phyloP scores from a whole-genome alignment of 2,329 filamentous ascomycete genomes.

The Thelonectria rubi region DNA sequence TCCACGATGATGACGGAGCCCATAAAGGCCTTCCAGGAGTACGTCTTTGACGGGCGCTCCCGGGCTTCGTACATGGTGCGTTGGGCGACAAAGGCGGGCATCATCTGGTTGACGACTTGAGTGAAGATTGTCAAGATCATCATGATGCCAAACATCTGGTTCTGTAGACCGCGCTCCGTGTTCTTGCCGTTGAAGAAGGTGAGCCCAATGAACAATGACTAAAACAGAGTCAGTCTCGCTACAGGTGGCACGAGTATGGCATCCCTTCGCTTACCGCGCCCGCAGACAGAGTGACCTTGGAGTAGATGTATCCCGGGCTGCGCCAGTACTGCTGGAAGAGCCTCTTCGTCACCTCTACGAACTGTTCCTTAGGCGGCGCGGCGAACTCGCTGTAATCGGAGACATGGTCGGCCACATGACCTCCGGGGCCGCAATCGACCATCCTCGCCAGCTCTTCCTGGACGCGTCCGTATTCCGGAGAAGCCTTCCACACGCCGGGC shows the following conservation, averaged over 20 bases:
- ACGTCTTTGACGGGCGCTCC: slow-evolving; percentile 70
- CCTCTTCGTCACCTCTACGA: slow-evolving; percentile 49
- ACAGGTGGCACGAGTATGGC: too few relatives aligned
- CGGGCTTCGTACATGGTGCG: slow-evolving; percentile 73
- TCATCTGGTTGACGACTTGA: slow-evolving; percentile 69
- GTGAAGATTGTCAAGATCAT: slow-evolving; percentile 76
- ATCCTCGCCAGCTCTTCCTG: slow-evolving; percentile 48
- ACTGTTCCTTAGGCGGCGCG: slow-evolving; percentile 43
- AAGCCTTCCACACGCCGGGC: slow-evolving; percentile 48
- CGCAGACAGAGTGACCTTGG: slow-evolving; percentile 52
- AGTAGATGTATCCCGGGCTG: slow-evolving; percentile 69
- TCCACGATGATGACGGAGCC: slow-evolving; percentile 49
- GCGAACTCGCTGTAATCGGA: slow-evolving; percentile 45
- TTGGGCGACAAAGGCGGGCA: slow-evolving; percentile 75
- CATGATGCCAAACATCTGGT: slow-evolving; percentile 75
- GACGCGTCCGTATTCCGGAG: slow-evolving; percentile 44
- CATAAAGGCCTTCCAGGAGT: slow-evolving; percentile 73
- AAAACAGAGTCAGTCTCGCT: not conserved
- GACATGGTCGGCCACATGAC: not conserved
- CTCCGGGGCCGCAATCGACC: slow-evolving; percentile 2
- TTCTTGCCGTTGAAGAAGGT: slow-evolving; percentile 70
- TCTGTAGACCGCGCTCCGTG: slow-evolving; percentile 71
- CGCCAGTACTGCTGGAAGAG: slow-evolving; percentile 49
- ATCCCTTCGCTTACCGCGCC: slow-evolving; percentile 44
- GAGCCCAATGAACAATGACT: slow-evolving; percentile 70